phyloP scores from a whole-genome alignment of 768 basidiomycete genomes.

The Leccinellum rugosiceps region DNA sequence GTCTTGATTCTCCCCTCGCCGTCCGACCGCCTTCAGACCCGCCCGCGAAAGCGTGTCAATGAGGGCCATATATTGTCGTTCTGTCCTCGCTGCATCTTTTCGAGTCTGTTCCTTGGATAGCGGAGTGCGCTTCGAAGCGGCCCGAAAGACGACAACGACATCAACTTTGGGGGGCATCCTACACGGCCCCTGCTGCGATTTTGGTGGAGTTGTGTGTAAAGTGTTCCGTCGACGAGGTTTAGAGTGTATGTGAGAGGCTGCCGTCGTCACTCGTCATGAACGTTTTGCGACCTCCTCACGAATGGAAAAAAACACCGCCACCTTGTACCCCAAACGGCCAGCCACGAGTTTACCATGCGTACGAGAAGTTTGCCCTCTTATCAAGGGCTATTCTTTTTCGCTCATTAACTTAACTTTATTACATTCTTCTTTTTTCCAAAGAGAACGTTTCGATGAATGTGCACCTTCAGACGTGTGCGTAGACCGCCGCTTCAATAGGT shows the following conservation, averaged over 20 bases:
- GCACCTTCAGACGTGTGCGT: not conserved
- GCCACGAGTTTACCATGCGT: not conserved
- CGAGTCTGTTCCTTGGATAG: conserved; percentile 61
- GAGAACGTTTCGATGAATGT: not conserved
- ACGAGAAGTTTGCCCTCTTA: not conserved
- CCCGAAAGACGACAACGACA: conserved; percentile 69
- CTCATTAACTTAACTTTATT: not conserved
- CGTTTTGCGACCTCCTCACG: not conserved
- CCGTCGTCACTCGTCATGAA: not conserved
- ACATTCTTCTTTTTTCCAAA: not conserved
- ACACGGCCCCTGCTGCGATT: not conserved
- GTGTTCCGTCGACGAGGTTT: not conserved
- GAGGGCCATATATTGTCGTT: conserved; percentile 66
- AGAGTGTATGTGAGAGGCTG: not conserved
- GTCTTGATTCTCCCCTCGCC: conserved; percentile 72
- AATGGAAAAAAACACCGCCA: not conserved
- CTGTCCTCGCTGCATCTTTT: conserved; percentile 60
- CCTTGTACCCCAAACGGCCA: not conserved
- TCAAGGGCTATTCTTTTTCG: not conserved
- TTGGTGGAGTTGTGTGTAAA: not conserved
- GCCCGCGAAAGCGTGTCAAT: conserved; percentile 57
- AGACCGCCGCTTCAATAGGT: not conserved
- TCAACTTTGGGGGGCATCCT: conserved; percentile 59
- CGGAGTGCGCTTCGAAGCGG: conserved; percentile 36
- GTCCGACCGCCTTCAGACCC: conserved; percentile 68